These are phyloP conservation scores for Stygiomarasmius scandens DNA, from an alignment of 1,284 basidiomycete genomes.

Conservation along the genomic window DNA sequence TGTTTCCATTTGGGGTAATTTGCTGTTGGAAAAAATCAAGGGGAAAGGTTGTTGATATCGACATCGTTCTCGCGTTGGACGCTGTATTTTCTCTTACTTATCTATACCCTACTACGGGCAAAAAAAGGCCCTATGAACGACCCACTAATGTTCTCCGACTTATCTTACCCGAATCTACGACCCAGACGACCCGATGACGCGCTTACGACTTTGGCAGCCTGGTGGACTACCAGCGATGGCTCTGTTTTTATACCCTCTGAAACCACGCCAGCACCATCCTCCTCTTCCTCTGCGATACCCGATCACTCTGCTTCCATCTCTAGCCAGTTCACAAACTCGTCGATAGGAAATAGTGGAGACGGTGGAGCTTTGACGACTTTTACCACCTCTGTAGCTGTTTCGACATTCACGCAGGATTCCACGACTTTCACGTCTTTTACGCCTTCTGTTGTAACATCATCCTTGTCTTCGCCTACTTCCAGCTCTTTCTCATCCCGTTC, in stretches of 20 bases:
- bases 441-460: constrained; percentile 37
- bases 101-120: background rate
- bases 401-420: constrained; percentile 40
- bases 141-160: constrained; percentile 9
- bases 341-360: constrained; percentile 12
- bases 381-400: constrained; percentile 32
- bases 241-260: constrained; percentile 17
- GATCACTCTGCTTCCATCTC: background rate
- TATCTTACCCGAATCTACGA: constrained; percentile 11
- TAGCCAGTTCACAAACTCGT: background rate
- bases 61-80: background rate
- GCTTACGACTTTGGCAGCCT: constrained; percentile 9
- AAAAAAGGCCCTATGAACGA: background rate
- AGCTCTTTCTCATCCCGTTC: constrained; percentile 25
- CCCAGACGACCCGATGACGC: constrained; percentile 12
- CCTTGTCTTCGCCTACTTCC: constrained; percentile 21
- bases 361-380: constrained; percentile 34
- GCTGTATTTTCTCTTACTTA: background rate
- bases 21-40: background rate
- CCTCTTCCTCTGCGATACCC: background rate
- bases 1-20: background rate
- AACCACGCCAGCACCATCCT: constrained; percentile 15
- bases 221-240: constrained; percentile 18
- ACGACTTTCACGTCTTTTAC: constrained; percentile 49
- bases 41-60: background rate